These are phyloP conservation scores for Lentinus tigrinus DNA, from an alignment of 768 basidiomycete species.

Conservation along the genomic window DNA sequence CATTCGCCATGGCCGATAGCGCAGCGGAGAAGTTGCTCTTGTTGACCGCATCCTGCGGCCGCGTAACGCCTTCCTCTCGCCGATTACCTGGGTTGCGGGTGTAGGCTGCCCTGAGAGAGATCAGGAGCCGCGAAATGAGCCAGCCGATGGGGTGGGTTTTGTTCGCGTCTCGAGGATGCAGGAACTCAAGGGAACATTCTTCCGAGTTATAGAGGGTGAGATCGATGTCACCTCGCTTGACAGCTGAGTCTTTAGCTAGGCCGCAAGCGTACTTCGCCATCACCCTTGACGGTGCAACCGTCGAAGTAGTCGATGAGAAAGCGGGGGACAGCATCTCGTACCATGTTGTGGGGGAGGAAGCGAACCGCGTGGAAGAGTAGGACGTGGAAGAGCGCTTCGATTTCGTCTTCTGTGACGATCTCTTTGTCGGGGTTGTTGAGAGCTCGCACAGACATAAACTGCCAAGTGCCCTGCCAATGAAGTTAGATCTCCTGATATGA, in stretches of 20 bases:
- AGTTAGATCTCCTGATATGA: no score
- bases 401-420: constrained; percentile 4
- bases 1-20: no score
- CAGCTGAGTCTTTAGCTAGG: not conserved
- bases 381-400: constrained; percentile 12
- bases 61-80: no score
- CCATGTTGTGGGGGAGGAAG: not conserved
- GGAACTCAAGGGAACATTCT: no score
- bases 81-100: no score
- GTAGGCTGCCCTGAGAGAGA: no score
- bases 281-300: not conserved
- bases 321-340: not conserved
- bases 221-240: not conserved
- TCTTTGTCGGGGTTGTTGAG: not conserved
- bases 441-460: constrained; percentile 3
- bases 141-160: no score
- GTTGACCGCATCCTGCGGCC: no score
- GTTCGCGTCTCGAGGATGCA: no score
- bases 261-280: not conserved
- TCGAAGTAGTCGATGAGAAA: constrained; percentile 8
- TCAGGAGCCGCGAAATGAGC: no score
- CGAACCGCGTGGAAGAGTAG: constrained; percentile 4
- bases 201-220: not conserved
- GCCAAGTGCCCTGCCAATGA: constrained; percentile 1
- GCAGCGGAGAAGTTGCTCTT: no score